Base-by-base conservation (phyloP, 1,284 basidiomycete species). In the Phlebopus sp. region DNA sequence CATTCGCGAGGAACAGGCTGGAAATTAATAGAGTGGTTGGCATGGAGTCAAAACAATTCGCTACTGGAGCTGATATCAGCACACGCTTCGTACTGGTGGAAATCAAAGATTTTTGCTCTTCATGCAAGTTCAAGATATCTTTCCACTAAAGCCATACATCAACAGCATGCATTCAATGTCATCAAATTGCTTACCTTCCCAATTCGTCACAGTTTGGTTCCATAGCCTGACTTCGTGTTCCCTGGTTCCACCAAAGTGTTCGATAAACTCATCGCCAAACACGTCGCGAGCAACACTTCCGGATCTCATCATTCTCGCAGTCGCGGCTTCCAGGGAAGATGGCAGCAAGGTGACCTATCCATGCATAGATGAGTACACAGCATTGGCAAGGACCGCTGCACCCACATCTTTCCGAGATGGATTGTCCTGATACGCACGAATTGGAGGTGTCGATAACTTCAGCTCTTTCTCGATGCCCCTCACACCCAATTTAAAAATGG, bases 191-290 rank as follows among this genome's bases (percentile, higher is more conserved):
- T 63, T 59, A 92, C 92, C 82, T 81, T 97, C 93, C 93, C 93
- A 97, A 65, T 82, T 87, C 3, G 94, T 97, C 23, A 97, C 92
- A 4, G 93, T 90, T 59, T 85, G 79, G 59, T 92, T 90, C 85
- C 90, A 93, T 41, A 90, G 59, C 48, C 78, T 82, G 38, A 95
- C 82, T 68, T 97, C 93, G 64, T 96, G 90, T 65, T 91, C 77
- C 57, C 95, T 81, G 9, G 95, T 97, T 2, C 92, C 94, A 4
- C 89, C 92, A 63, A 82, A 96, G 63, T 98, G 95, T 29, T 97
- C 91, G 2, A 98, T 91, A 59, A 97, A 93, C 31, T 83, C 84
- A 59, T 94, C 75, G 0, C 94, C 94, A 48, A 98, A 82, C 36
- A 92, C 77, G 13, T 92, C 87, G 41, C 94, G 78, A 9, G 95